Evolutionary conservation across 208 protist species (phyloP).

Genomic region (Leishmania tropica): DNA sequence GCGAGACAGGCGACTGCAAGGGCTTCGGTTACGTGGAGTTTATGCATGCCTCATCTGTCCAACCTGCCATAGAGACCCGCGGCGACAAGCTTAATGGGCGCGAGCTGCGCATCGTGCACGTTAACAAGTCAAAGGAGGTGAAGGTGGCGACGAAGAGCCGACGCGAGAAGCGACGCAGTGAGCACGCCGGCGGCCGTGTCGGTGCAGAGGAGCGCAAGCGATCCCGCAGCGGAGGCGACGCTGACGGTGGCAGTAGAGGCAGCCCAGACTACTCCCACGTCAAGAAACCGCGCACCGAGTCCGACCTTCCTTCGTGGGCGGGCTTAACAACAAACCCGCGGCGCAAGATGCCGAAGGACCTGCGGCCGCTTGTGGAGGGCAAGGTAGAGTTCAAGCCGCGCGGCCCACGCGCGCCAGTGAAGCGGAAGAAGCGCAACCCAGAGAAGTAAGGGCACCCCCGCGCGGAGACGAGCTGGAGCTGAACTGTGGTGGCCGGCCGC

Average conservation of each 20-base stretch:
- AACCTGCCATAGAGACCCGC: conserved; percentile 64
- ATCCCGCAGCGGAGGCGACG: conserved; percentile 6
- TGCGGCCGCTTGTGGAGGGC: conserved; percentile 74
- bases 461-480: too few relatives aligned
- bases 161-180: conserved; percentile 62
- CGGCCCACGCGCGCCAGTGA: conserved; percentile 62
- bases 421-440: conserved; percentile 81
- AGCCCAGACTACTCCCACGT: neutral
- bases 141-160: conserved; percentile 54
- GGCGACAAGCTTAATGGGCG: conserved; percentile 72
- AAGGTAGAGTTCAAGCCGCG: conserved; percentile 41
- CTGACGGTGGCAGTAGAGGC: neutral
- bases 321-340: conserved; percentile 86
- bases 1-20: conserved; percentile 82
- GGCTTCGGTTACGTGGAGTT: conserved; percentile 94
- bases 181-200: neutral
- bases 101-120: conserved; percentile 84
- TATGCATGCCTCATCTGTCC: conserved; percentile 45
- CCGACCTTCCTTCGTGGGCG: conserved; percentile 66
- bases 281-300: conserved; percentile 36
- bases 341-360: conserved; percentile 83
- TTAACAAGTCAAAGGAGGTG: conserved; percentile 84
- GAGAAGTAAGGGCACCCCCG: conserved; percentile 47
- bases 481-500: neutral
- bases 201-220: conserved; percentile 21